phyloP scores from a whole-genome alignment of 257 asterid species.

The Misopates orontium region DNA sequence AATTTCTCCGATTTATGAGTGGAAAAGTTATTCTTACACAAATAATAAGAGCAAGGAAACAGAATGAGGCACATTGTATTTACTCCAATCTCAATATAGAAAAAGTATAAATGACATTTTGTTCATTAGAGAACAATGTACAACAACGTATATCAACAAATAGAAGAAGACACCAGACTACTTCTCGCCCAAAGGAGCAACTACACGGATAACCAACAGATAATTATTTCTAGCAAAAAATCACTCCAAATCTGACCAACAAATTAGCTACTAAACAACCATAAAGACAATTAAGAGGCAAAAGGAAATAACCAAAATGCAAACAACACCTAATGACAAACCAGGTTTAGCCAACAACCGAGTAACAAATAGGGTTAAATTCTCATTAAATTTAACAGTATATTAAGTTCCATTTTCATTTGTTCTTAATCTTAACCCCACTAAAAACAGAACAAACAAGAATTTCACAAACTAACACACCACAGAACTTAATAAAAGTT shows the following conservation, averaged over 20 bases:
- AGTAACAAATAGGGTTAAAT: background rate
- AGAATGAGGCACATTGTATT: background rate
- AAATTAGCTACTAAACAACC: constrained; percentile 17
- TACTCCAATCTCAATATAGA: background rate
- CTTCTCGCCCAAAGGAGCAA: constrained; percentile 15
- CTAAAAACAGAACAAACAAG: no score
- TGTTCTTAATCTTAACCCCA: no score
- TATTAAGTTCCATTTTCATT: no score
- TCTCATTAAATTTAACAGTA: no score
- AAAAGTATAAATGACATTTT: constrained; percentile 6
- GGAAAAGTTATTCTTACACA: constrained; percentile 16
- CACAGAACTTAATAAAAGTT: no score
- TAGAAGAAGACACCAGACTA: background rate
- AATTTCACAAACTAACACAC: no score
- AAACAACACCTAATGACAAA: constrained; percentile 1
- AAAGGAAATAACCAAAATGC: constrained; percentile 1
- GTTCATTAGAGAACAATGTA: background rate
- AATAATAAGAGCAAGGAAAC: background rate
- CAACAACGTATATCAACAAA: constrained; percentile 9
- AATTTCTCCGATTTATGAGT: constrained; percentile 21
- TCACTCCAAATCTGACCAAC: constrained; percentile 2
- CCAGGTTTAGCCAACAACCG: background rate
- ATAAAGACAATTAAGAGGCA: background rate
- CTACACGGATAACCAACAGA: background rate
- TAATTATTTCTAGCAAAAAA: background rate